phyloP scores from a whole-genome alignment of 768 basidiomycete species.

The Hirschioporus abietinus region DNA sequence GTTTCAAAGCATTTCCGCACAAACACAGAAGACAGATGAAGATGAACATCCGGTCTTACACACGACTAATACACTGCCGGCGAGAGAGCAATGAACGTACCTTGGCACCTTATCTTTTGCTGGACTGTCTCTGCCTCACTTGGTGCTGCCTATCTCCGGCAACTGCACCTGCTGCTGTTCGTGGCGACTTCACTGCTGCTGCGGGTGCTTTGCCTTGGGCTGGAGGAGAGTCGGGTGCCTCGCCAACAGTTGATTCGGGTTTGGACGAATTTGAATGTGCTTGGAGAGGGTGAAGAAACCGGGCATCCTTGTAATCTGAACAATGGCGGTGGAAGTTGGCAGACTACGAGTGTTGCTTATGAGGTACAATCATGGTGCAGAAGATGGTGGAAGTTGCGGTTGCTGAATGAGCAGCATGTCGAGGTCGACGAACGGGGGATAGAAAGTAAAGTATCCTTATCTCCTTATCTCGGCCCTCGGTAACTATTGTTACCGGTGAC shows the following conservation, averaged over 20 bases:
- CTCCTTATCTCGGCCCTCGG: no score
- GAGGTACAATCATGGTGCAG: slow-evolving; percentile 17
- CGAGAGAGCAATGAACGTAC: not conserved
- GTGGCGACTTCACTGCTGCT: slow-evolving; percentile 33
- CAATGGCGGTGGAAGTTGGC: slow-evolving; percentile 45
- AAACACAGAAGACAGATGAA: not conserved
- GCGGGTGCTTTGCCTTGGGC: slow-evolving; percentile 21
- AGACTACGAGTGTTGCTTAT: slow-evolving; percentile 19
- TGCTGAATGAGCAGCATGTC: slow-evolving; percentile 37
- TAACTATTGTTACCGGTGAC: no score
- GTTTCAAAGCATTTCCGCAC: not conserved
- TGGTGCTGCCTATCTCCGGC: slow-evolving; percentile 17
- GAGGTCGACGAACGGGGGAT: not conserved
- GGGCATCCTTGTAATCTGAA: slow-evolving; percentile 59
- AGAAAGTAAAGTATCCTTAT: no score
- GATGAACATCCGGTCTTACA: not conserved
- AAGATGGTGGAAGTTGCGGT: slow-evolving; percentile 26
- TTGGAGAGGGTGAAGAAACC: slow-evolving; percentile 69
- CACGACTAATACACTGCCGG: not conserved
- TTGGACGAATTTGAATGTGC: slow-evolving; percentile 32
- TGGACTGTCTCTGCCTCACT: slow-evolving; percentile 19
- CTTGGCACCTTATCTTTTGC: not conserved
- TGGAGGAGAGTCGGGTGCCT: not conserved
- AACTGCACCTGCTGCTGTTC: slow-evolving; percentile 21
- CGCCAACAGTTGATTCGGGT: slow-evolving; percentile 32